phyloP scores from a whole-genome alignment of 2,329 filamentous ascomycete species.

The Elsinoe fawcettii region DNA sequence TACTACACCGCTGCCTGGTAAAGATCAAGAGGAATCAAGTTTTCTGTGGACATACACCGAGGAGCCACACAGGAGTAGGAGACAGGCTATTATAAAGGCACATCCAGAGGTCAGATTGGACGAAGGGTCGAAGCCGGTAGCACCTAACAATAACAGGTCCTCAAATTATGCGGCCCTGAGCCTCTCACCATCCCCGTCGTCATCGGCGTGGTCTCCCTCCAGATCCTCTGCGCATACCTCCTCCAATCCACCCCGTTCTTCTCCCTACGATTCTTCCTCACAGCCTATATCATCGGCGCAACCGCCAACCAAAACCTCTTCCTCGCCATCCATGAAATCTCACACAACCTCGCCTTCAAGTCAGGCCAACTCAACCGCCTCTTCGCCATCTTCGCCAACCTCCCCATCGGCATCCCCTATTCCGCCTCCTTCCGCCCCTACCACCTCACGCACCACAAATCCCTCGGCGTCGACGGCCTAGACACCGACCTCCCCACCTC shows the following conservation, averaged over 20 bases:
- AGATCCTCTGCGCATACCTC: constrained; percentile 67
- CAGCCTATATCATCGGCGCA: constrained; percentile 84
- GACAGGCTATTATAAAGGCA: constrained; percentile 93
- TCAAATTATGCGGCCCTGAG: constrained; percentile 93
- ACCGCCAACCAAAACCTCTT: constrained; percentile 98
- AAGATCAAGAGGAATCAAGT: constrained; percentile 39
- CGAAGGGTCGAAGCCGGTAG: too few species aligned
- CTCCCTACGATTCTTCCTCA: constrained; percentile 75
- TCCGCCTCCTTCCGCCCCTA: constrained; percentile 96
- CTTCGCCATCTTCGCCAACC: constrained; percentile 85
- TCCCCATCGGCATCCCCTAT: constrained; percentile 93
- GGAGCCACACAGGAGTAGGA: constrained; percentile 85
- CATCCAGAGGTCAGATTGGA: constrained; percentile 69
- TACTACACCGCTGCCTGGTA: constrained; percentile 8
- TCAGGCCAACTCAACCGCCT: constrained; percentile 72
- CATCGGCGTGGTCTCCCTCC: constrained; percentile 70
- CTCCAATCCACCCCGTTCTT: constrained; percentile 71
- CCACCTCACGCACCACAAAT: constrained; percentile 98
- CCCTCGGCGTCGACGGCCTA: constrained; percentile 87
- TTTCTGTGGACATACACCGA: constrained; percentile 99
- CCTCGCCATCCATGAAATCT: constrained; percentile 97
- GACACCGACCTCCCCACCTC: constrained; percentile 93
- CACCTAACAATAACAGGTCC: constrained; percentile 54
- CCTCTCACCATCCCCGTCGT: constrained; percentile 94
- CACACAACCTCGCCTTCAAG: constrained; percentile 90